These are phyloP conservation scores for Pinus tabuliformis DNA, from an alignment of 75 land plant genomes.

Conservation along the genomic window DNA sequence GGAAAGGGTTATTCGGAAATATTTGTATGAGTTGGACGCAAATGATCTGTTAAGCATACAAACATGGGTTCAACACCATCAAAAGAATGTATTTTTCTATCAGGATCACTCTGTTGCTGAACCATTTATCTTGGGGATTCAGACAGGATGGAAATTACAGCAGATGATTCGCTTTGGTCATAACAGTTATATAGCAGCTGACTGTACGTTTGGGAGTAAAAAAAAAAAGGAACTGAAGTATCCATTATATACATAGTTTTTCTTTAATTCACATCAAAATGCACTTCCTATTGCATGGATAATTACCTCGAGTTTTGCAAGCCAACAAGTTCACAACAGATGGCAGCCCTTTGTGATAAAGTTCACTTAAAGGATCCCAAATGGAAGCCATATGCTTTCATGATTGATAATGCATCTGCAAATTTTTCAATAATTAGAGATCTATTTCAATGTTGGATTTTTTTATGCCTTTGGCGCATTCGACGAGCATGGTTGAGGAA, in stretches of 20 bases:
- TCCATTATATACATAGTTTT: constrained; percentile 27
- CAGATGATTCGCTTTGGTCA: constrained; percentile 58
- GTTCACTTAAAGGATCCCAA: constrained; percentile 21
- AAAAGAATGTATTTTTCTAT: constrained; percentile 28
- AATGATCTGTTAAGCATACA: constrained; percentile 25
- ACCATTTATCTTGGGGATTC: constrained; percentile 42
- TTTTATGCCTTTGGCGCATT: constrained; percentile 47
- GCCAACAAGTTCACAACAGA: constrained; percentile 22
- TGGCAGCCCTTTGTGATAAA: constrained; percentile 31
- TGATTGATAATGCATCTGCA: constrained; percentile 41
- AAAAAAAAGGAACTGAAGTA: constrained; percentile 21
- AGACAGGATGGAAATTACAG: constrained; percentile 62
- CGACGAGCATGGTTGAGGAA: constrained; percentile 40
- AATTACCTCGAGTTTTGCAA: constrained; percentile 12
- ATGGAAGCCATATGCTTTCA: constrained; percentile 40
- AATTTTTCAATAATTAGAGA: constrained; percentile 32
- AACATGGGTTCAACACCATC: constrained; percentile 41
- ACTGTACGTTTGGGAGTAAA: constrained; percentile 39
- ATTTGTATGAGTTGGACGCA: constrained; percentile 22
- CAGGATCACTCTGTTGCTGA: constrained; percentile 25
- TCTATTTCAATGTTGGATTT: constrained; percentile 26
- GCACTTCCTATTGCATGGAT: constrained; percentile 25
- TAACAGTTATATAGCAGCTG: constrained; percentile 26
- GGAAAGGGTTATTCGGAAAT: constrained; percentile 25
- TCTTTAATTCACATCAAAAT: constrained; percentile 50